Evolutionary conservation across 2,329 filamentous ascomycete genomes (phyloP), one percentile per base, ranked within the genome.

Genomic region (Cladosporium velox): DNA sequence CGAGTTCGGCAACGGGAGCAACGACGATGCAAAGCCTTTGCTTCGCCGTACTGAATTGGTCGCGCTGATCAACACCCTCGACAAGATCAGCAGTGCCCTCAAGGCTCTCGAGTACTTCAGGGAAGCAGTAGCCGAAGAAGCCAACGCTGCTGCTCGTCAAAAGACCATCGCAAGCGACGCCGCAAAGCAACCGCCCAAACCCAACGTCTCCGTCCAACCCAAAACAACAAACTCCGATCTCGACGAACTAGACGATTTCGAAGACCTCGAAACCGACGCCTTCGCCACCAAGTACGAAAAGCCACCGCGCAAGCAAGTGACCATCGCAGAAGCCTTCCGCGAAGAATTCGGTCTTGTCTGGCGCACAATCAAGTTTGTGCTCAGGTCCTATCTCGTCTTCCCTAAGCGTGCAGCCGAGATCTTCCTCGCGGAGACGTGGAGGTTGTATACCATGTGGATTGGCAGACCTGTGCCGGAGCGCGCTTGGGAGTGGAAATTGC

Each of bases 1-100:
- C 74, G 95, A 99, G 78, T 95, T 93, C 69, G 93, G 96, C 70
- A 85, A 89, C 69, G 85, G 82, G 7, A 84, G 88, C 72, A 84
- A 82, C 32, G 70, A 69, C 3, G 70, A 74, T 30, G 85, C 87
- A 66, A 87, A 88, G 72, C 93, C 92, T 0, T 82, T 86, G 15
- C 85, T 98, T 24, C 88, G 93, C 76, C 86, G 95, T 70, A 98
- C 94, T 0, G 95, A 99, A 79, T 84, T 99, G 12, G 95, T 99
- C 24, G 92, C 95, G 2, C 84, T 99, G 24, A 90, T 98, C 80
- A 99, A 99, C 79, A 98, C 95, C 0, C 90, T 97, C 67, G 92
- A 91, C 34, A 88, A 94, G 41, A 88, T 98, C 69, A 92, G 91
- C 69, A 89, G 91, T 77, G 95, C 92, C 62, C 80, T 99, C 68